These are phyloP conservation scores for Penicillium sp. DNA, from an alignment of 2,329 filamentous ascomycete species.

Conservation along the genomic window DNA sequence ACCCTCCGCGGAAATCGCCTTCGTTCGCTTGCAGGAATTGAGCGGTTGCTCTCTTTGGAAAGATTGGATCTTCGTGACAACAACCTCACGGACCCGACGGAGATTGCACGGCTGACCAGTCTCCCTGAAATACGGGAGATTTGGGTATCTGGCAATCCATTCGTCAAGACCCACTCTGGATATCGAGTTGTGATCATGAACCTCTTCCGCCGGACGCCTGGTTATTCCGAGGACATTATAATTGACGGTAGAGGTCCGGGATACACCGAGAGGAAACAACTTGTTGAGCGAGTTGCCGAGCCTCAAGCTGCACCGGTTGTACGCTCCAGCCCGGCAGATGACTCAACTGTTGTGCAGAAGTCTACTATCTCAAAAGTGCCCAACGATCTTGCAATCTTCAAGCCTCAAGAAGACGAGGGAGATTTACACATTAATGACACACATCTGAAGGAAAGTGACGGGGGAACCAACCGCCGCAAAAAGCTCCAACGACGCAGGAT, in stretches of 20 bases:
- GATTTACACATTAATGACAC: constrained; percentile 12
- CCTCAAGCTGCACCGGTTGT: constrained; percentile 74
- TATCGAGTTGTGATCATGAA: constrained; percentile 95
- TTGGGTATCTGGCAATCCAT: constrained; percentile 89
- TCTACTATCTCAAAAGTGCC: constrained; percentile 42
- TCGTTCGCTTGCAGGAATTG: constrained; percentile 81
- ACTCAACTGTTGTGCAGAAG: constrained; percentile 66
- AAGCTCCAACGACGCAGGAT: constrained; percentile 57
- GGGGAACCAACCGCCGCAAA: constrained; percentile 41
- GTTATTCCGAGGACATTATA: constrained; percentile 83
- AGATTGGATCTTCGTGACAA: constrained; percentile 90
- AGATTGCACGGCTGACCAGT: constrained; percentile 82
- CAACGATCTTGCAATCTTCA: constrained; percentile 12
- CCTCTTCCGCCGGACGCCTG: constrained; percentile 83
- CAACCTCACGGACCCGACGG: constrained; percentile 81
- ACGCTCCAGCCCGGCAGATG: constrained; percentile 64
- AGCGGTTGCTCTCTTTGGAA: constrained; percentile 83
- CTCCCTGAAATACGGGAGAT: constrained; percentile 91
- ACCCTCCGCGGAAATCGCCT: constrained; percentile 89
- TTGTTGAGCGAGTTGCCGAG: constrained; percentile 78
- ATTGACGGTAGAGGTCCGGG: constrained; percentile 81
- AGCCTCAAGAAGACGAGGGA: constrained; percentile 17
- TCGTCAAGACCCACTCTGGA: constrained; percentile 78
- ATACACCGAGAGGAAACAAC: constrained; percentile 79
- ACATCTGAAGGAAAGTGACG: constrained; percentile 26